Conservation (phyloP, 2,329 filamentous ascomycete genomes). For the Plenodomus lindquistii region DNA sequence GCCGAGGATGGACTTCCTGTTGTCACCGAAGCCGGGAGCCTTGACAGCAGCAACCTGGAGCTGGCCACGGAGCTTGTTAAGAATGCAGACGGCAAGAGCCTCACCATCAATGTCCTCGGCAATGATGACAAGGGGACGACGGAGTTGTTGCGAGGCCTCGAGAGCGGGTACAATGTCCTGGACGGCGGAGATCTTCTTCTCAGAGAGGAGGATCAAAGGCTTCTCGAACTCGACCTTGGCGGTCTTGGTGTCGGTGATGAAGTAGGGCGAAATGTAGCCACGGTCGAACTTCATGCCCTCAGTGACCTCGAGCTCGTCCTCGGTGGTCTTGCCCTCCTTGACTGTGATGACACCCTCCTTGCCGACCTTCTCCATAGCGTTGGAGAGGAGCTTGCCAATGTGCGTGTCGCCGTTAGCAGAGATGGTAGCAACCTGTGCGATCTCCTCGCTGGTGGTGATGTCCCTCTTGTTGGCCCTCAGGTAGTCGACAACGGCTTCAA, state of each 20-base stretch:
- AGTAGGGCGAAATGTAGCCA: conserved; percentile 97
- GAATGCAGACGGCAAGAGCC: conserved; percentile 96
- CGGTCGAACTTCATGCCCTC: conserved; percentile 99
- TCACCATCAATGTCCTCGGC: conserved; percentile 99
- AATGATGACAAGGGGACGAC: conserved; percentile 95
- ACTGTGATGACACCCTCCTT: conserved; percentile 99
- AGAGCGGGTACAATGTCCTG: conserved; percentile 99
- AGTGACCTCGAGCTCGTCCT: conserved; percentile 96
- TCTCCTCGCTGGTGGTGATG: conserved; percentile 95
- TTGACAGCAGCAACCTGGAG: conserved; percentile 98
- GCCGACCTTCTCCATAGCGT: conserved; percentile 99
- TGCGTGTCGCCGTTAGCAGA: conserved; percentile 95
- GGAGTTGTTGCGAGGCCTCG: conserved; percentile 92
- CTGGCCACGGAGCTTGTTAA: conserved; percentile 99
- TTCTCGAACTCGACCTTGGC: conserved; percentile 99
- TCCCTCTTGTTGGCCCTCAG: conserved; percentile 95
- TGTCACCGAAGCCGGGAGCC: conserved; percentile 98
- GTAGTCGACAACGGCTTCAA: conserved; percentile 92
- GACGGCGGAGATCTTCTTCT: conserved; percentile 99
- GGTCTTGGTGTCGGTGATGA: conserved; percentile 98
- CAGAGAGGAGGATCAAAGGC: conserved; percentile 94
- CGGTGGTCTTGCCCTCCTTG: conserved; percentile 99
- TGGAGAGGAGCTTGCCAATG: conserved; percentile 94
- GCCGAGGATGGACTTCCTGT: conserved; percentile 99
- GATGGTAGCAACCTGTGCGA: conserved; percentile 98